Evolutionary conservation across 306 rosid species (phyloP).

Genomic region (Medicago arabica): DNA sequence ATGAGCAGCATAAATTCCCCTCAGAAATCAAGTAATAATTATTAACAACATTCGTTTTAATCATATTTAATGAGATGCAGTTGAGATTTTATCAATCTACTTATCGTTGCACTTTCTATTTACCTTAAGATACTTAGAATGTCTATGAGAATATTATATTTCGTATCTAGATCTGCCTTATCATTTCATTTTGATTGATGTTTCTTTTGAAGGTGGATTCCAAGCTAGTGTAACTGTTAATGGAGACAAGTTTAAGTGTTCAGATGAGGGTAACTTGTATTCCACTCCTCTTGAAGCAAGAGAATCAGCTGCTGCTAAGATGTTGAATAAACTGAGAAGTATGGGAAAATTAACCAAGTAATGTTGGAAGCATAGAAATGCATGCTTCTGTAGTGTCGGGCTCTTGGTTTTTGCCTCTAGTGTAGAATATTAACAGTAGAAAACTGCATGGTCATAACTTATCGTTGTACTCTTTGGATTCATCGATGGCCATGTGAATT

Average conservation of each 20-base stretch:
- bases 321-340: slow-evolving; percentile 41
- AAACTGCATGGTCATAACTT: slow-evolving; percentile 11
- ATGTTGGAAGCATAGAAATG: slow-evolving; percentile 29
- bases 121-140: slow-evolving; percentile 8
- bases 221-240: slow-evolving; percentile 56
- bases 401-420: background rate
- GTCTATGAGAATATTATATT: slow-evolving; percentile 45
- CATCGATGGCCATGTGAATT: background rate
- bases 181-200: slow-evolving; percentile 10
- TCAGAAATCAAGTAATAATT: slow-evolving; percentile 3
- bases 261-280: slow-evolving; percentile 44
- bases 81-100: slow-evolving; percentile 2
- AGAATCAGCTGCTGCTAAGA: slow-evolving; percentile 65
- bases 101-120: background rate
- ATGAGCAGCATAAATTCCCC: background rate
- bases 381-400: slow-evolving; percentile 5
- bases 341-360: slow-evolving; percentile 29
- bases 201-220: slow-evolving; percentile 64
- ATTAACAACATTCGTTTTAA: background rate
- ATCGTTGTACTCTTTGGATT: slow-evolving; percentile 6
- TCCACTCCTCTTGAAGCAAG: slow-evolving; percentile 49
- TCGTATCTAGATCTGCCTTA: slow-evolving; percentile 34
- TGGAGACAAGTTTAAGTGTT: slow-evolving; percentile 61
- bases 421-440: slow-evolving; percentile 8
- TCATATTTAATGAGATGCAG: slow-evolving; percentile 8